Evolutionary conservation across 257 asterid genomes (phyloP).

Genomic region (Verbascum thapsus): DNA sequence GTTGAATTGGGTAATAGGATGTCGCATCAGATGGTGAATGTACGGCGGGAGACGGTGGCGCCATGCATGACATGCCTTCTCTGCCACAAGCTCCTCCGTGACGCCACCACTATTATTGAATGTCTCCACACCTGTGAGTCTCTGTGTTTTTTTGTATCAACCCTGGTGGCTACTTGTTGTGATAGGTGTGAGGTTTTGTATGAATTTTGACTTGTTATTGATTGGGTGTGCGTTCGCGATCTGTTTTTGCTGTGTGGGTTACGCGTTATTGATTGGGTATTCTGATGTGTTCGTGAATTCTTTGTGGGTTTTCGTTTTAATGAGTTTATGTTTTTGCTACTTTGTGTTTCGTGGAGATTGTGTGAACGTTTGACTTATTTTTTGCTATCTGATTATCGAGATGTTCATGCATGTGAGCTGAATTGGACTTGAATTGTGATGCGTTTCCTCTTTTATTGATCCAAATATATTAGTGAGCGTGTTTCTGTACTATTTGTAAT

Average conservation of each 20-base stretch:
- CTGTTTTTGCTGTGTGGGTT: constrained; percentile 32
- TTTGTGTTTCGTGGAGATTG: constrained; percentile 2
- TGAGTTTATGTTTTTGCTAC: background rate
- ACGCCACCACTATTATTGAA: constrained; percentile 61
- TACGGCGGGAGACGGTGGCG: constrained; percentile 49
- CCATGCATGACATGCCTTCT: constrained; percentile 70
- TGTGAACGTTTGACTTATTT: constrained; percentile 4
- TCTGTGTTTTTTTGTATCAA: background rate
- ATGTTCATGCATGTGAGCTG: constrained; percentile 24
- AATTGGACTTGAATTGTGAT: constrained; percentile 15
- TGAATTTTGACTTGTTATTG: constrained; percentile 15
- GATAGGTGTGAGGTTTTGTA: constrained; percentile 13
- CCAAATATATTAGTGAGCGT: background rate
- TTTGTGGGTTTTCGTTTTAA: constrained; percentile 13
- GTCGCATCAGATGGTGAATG: constrained; percentile 45
- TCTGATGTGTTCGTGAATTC: constrained; percentile 19
- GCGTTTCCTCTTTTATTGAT: too few relatives aligned
- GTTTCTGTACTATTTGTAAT: constrained; percentile 21
- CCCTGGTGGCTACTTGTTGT: constrained; percentile 27
- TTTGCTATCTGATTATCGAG: constrained; percentile 7
- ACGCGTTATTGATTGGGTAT: constrained; percentile 30
- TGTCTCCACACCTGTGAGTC: constrained; percentile 68
- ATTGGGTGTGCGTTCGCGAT: constrained; percentile 25
- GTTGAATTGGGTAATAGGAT: constrained; percentile 39
- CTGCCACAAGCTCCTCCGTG: constrained; percentile 57